Evolutionary conservation across 495 filamentous ascomycete genomes (phyloP), one percentile per base, ranked within the genome.

Genomic region (Aspergillus ellipticus): DNA sequence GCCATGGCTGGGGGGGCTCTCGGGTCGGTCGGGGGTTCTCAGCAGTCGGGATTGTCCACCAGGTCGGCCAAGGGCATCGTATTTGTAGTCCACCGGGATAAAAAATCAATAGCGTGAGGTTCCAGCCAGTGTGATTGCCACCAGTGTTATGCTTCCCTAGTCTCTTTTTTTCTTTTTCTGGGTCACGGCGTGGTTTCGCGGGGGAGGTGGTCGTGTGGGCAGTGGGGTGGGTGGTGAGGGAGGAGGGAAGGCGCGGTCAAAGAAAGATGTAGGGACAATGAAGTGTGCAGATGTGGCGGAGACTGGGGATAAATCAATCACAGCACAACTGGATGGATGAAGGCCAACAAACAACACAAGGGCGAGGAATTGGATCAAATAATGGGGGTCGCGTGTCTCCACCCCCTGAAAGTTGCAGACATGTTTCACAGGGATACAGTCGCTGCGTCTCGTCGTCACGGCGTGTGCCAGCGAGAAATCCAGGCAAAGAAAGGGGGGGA

Each of bases 381-480:
- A 54, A 56, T 53, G 29, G n/a, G 29, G n/a, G 46, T 51, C 22
- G 56, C 31, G 43, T 47, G 31, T 51, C 54, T 46, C 45, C 57
- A 43, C 54, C 54, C 60, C 57, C 51, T 63, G 55, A 57, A 57
- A 17, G 33, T 51, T 59, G 61, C 57, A 63, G 54, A 55, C 26
- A 57, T 57, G 61, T 63, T 60, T 60, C 61, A 63, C 61, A 52
- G 56, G 48, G 54, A 54, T 58, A 53, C 35, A 50, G 52, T 54
- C 53, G 56, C 45, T 53, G 54, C 54, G 49, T 56, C n/a, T n/a
- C n/a, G n/a, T n/a, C n/a, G n/a, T n/a, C n/a, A n/a, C n/a, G n/a
- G 22, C 29, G 48, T 46, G 29, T 22, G 21, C 22, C 20, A 11
- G 21, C 7, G 16, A 31, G 26, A 47, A 21, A 28, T 19, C 15